phyloP scores from a whole-genome alignment of 495 filamentous ascomycete species.

The Penicillium steckii region DNA sequence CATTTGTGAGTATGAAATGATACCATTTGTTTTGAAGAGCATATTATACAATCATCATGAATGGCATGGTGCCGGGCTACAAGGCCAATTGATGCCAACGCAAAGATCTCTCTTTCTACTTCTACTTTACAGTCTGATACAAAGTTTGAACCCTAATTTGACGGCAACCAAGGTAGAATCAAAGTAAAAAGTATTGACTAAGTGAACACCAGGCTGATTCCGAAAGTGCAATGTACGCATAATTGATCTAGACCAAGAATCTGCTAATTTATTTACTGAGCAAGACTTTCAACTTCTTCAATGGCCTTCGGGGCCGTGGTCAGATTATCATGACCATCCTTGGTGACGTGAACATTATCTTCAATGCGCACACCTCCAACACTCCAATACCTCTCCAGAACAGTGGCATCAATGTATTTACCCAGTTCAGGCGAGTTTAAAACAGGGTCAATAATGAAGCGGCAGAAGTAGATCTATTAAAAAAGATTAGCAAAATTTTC shows the following conservation, averaged over 20 bases:
- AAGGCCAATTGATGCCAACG: no score
- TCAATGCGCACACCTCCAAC: constrained; percentile 84
- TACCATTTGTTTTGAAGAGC: no score
- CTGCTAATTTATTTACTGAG: constrained; percentile 15
- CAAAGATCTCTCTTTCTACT: no score
- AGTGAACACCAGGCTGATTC: no score
- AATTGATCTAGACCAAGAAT: no score
- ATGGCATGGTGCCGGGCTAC: no score
- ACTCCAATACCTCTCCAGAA: constrained; percentile 81
- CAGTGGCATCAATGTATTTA: constrained; percentile 69
- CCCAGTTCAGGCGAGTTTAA: constrained; percentile 65
- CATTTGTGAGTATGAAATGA: neutral
- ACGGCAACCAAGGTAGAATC: no score
- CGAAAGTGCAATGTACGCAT: no score
- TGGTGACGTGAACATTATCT: constrained; percentile 75
- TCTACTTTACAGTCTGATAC: no score
- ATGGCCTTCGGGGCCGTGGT: constrained; percentile 73
- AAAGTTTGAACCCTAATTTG: no score
- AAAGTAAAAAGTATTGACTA: no score
- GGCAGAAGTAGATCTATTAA: constrained; percentile 83
- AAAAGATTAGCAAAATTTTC: neutral
- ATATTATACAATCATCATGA: no score
- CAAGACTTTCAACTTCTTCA: constrained; percentile 62
- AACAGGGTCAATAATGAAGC: constrained; percentile 86
- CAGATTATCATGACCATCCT: constrained; percentile 74